Evolutionary conservation across 805 yeast genomes (phyloP), one percentile per base, ranked within the genome.

Genomic region (Naumovozyma castellii): DNA sequence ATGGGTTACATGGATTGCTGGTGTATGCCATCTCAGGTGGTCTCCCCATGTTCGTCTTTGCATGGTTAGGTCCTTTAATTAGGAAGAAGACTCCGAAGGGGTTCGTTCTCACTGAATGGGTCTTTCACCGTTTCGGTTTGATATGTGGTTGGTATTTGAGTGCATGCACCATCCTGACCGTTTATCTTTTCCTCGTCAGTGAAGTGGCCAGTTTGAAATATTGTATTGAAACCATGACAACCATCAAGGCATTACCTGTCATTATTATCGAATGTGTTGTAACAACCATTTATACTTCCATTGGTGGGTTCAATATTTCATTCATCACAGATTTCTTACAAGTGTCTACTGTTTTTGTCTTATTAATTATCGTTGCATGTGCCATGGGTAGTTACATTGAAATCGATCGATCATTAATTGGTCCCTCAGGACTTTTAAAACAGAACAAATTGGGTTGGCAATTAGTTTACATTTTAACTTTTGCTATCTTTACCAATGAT

Each of bases 31-130:
- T 85, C 10, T 65, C 81, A 14, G 92, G 95, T 29, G 80, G 95
- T 1, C 59, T 88, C 36, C 97, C 97, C 3, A 80, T 88, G 63
- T 68, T 84, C 44, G 61, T 84, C n/a, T 88, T 88, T 67, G 84
- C 92, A 1, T 72, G 73, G 39, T 63, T 84, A 43, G 96, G 96
- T 0, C 96, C 97, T 1, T 56, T 77, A 8, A 79, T 88, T 43
- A 69, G 95, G 47, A 72, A 67, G 43, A 72, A 73, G 49, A 84
- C 94, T 50, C 97, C 97, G 0, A 76, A 84, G 6, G 97, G 96
- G 2, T 88, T 88, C 58, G 87, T 88, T 19, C 65, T 88, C 49
- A 86, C 95, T 3, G 95, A 88, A 57, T 88, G 97, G 97, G 90
- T 85, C n/a, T 74, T 84, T 54, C 75, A 75, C 35, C 68, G 96